Evolutionary conservation across 257 asterid species (phyloP).

Genomic region (Plantago ovata): DNA sequence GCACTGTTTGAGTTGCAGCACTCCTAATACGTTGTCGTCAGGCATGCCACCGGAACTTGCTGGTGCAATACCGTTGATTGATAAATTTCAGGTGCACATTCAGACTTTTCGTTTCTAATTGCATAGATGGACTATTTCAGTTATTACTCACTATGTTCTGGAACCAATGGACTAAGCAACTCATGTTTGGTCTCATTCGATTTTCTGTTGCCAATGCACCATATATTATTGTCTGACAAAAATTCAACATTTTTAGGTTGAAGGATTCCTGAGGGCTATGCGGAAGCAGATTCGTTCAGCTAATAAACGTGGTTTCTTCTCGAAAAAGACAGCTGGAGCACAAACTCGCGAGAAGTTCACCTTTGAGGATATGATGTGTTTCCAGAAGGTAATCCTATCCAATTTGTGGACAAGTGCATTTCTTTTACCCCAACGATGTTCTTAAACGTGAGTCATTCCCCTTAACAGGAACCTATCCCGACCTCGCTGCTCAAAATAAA

Average conservation of each 20-base stretch:
- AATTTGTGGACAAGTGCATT: conserved; percentile 13
- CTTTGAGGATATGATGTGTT: conserved; percentile 95
- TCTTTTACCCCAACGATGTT: conserved; percentile 6
- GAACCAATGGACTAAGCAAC: neutral
- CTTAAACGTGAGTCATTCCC: conserved; percentile 25
- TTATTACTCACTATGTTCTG: neutral
- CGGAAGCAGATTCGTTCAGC: conserved; percentile 85
- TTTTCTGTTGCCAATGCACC: neutral
- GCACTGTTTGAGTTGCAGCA: conserved; percentile 44
- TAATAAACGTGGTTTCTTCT: conserved; percentile 87
- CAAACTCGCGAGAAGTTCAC: conserved; percentile 83
- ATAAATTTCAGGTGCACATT: conserved; percentile 76
- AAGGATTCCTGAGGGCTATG: conserved; percentile 94
- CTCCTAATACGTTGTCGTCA: conserved; percentile 74
- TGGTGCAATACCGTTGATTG: conserved; percentile 85
- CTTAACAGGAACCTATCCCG: conserved; percentile 86
- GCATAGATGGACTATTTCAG: neutral
- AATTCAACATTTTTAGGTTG: conserved; percentile 47
- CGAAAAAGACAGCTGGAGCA: conserved; percentile 66
- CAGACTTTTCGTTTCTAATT: conserved; percentile 5
- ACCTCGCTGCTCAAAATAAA: conserved; percentile 80
- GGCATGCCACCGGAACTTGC: conserved; percentile 89
- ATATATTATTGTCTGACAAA: conserved; percentile 8
- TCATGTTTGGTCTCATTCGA: conserved; percentile 10
- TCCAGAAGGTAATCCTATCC: conserved; percentile 66